Evolutionary conservation across 2,329 filamentous ascomycete species (phyloP), one percentile per base, ranked within the genome.

Genomic region (Cordyceps fumosorosea): DNA sequence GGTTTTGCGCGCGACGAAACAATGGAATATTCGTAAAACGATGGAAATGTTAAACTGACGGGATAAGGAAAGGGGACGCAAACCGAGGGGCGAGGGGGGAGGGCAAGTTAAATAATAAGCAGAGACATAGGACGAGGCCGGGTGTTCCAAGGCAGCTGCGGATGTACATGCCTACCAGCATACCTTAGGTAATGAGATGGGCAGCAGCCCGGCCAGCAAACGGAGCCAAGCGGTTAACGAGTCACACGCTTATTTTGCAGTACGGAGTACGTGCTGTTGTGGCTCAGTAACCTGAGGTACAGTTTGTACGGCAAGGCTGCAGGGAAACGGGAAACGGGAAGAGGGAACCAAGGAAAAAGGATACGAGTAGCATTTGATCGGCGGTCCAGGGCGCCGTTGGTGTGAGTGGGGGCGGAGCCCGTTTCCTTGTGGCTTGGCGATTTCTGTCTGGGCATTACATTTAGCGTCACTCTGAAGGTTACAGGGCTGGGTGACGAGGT

Each of bases 391-490:
- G 10, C 22, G 3, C 5, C 5, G 7, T 44, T 4, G 32, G 56
- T 57, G 55, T 58, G 44, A 40, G 56, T 51, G 32, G 45, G 47
- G 56, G 56, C 48, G 56, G 56, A 44, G 45, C 45, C 56, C 4
- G 47, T 58, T 58, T 40, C 45, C 32, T 40, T 42, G 34, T 37
- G 45, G 22, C 54, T 47, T 22, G 18, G 29, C 54, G 40, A 56
- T 56, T 56, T 10, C 40, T 45, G 22, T 42, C 3, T 20, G 50
- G 50, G 29, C 50, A 37, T 10, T 52, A 18, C 22, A 6, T 44
- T 44, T 44, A 14, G 16, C 40, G 40, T 42, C 32, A 37, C 20
- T 53, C 22, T 22, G 10, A 16, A 3, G 3, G 16, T 44, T 44
- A 44, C 40, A 44, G 40, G 40, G 40, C 40, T 34, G 5, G 32